These are phyloP conservation scores for Pilatotrama ljubarskyi DNA, from an alignment of 768 basidiomycete species.

Conservation along the genomic window DNA sequence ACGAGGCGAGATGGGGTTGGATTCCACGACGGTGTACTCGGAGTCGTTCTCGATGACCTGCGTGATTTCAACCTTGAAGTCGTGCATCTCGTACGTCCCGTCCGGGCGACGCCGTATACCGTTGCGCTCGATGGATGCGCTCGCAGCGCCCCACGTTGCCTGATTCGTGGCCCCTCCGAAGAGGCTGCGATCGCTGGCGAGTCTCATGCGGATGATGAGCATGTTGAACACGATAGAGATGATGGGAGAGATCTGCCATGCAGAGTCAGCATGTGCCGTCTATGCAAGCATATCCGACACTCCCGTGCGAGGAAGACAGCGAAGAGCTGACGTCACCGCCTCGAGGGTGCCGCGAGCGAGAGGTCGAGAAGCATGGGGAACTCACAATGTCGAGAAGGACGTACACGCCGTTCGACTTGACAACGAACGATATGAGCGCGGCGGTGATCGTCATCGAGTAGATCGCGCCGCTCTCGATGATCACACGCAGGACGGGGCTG, in stretches of 20 bases:
- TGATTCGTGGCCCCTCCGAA: not conserved
- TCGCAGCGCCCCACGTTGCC: constrained; percentile 1
- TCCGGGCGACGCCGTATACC: constrained; percentile 13
- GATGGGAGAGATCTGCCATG: constrained; percentile 36
- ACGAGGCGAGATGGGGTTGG: not conserved
- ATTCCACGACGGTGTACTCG: constrained; percentile 1
- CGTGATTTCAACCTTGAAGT: constrained; percentile 26
- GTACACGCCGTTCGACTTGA: constrained; percentile 34
- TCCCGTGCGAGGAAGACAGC: not conserved
- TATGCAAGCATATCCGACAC: not conserved
- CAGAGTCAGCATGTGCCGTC: not conserved
- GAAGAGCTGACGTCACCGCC: not conserved
- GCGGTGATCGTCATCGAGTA: constrained; percentile 39
- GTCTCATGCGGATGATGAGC: constrained; percentile 43
- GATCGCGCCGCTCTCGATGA: constrained; percentile 40
- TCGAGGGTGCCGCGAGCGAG: not conserved
- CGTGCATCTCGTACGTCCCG: constrained; percentile 18
- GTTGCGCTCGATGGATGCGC: constrained; percentile 3
- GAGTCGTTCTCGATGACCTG: constrained; percentile 25
- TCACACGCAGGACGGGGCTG: constrained; percentile 31
- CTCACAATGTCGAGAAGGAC: constrained; percentile 39
- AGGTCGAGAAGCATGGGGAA: not conserved
- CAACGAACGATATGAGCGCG: constrained; percentile 33
- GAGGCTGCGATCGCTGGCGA: constrained; percentile 6
- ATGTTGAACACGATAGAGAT: constrained; percentile 46